Evolutionary conservation across 371 early-diverging fungal species (phyloP), one percentile per base, ranked within the genome.

Genomic region (Capillidium heterosporum): DNA sequence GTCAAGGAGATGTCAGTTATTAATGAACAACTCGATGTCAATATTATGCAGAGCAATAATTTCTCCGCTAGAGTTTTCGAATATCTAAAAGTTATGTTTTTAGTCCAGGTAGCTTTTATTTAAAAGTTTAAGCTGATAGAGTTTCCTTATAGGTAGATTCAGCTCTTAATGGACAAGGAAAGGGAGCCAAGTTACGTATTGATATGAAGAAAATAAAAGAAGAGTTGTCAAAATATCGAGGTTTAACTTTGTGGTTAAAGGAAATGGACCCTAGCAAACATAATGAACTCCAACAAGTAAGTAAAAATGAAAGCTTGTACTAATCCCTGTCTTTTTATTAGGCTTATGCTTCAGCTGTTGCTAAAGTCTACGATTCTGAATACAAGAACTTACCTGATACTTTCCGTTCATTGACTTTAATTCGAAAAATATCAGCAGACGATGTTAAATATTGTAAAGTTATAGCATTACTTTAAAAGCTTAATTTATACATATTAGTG

Each of bases 211-310:
- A 0, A 64, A 48, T 91, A 4, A 88, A 90, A 66, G 77, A 80
- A 52, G 72, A 76, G 44, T 65, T 93, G 40, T 78, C 79, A 54
- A 77, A 77, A 61, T 93, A 87, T 56, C 81, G 85, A n/a, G 86
- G 87, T 0, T 71, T 93, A 56, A 74, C 85, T 39, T 62, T 80
- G n/a, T 96, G 95, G 94, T 74, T 92, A 53, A 85, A 87, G 57
- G 91, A 89, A 56, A 78, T 89, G 69, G 93, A 94, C 59, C 77
- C 89, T 5, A 67, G 89, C 28, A 76, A 84, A 57, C 87, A 91
- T 65, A 77, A 76, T 53, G 93, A 93, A 56, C 65, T 95, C 4
- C 91, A 86, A 57, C 77, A 82, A 71, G 85, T 85, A 68, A 57
- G 60, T 43, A 13, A 24, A 29, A 15, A 32, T 1, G 1, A 55